These are phyloP conservation scores for Huntiella abstrusa DNA, from an alignment of 2,329 filamentous ascomycete genomes.

Conservation along the genomic window DNA sequence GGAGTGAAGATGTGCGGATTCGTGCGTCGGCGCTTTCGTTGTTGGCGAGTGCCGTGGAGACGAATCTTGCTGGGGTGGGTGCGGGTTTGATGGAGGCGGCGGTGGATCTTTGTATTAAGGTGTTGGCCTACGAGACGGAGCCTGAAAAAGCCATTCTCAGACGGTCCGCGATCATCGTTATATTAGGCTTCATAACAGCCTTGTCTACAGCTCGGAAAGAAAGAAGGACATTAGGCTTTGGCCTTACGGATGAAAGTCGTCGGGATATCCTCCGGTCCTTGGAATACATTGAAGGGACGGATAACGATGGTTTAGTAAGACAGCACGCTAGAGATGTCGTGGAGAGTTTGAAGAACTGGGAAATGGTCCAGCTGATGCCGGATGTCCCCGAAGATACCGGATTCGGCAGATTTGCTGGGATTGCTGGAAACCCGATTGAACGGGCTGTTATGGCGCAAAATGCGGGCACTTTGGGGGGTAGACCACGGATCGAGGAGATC, in stretches of 20 bases:
- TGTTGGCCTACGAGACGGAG: conserved; percentile 43
- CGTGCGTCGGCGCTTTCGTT: conserved; percentile 51
- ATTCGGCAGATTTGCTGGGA: conserved; percentile 16
- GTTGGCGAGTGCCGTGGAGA: conserved; percentile 40
- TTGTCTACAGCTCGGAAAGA: conserved; percentile 33
- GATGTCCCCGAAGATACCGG: conserved; percentile 17
- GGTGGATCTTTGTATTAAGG: conserved; percentile 43
- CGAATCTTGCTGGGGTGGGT: conserved; percentile 37
- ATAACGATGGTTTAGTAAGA: conserved; percentile 48
- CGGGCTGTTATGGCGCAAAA: conserved; percentile 12
- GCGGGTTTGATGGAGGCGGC: conserved; percentile 32
- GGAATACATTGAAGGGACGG: conserved; percentile 43
- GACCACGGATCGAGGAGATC: conserved; percentile 39
- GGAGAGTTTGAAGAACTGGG: conserved; percentile 46
- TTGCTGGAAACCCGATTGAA: conserved; percentile 12
- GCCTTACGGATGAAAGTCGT: conserved; percentile 34
- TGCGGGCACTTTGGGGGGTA: neutral
- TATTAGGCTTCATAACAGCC: conserved; percentile 42
- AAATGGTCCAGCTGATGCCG: conserved; percentile 31
- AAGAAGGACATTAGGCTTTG: conserved; percentile 30
- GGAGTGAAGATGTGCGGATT: conserved; percentile 50
- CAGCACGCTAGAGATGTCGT: conserved; percentile 48
- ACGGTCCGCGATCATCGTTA: conserved; percentile 43
- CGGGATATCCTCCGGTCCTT: conserved; percentile 44
- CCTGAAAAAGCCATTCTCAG: conserved; percentile 44